Base-by-base conservation (phyloP, 2,329 filamentous ascomycete genomes). In the Fusarium kyushuense region DNA sequence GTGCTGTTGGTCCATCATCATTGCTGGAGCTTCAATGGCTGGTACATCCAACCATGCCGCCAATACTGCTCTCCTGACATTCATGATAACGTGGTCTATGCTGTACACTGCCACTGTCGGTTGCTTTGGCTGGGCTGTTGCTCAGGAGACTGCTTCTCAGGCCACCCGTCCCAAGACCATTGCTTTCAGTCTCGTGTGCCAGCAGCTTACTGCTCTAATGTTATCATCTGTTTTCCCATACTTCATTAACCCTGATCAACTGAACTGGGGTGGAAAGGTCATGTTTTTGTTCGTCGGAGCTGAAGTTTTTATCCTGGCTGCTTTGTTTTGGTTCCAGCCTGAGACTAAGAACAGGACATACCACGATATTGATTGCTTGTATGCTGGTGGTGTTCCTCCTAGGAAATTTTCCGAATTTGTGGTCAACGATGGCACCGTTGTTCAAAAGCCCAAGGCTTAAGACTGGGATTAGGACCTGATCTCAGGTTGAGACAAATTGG, bases 281-380 rank as follows among this genome's bases (percentile, higher is more conserved):
- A 78, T 79, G 76, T 79, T 79, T 45, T 17, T 79, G 25, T 79
- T 79, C 51, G 77, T 77, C 7, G 76, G 63, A 1, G 76, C 77
- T 1, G 77, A 79, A 65, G 54, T 77, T 2, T 70, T 79, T 27
- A 77, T 79, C 21, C 71, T 79, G 8, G 63, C 54, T 2, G 60
- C 47, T 1, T 60, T 79, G 4, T 79, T 74, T 30, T 77, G 76
- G 66, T 73, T 78, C 58, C 78, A 79, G 61, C 77, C 78, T 6
- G 77, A 79, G 73, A 79, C 77, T 1, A 79, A 79, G 75, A 79
- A 79, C 68, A 72, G 77, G 23, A 78, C 75, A 2, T 76, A 78
- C 16, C 67, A 74, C 11, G 77, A 79, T 6, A 77, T 79, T 21
- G 77, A 79, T 21, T 65, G 63, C 23, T 32, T 76, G 41, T 76